These are phyloP conservation scores for Hypoxylon trugodes DNA, from an alignment of 495 filamentous ascomycete species.

Conservation along the genomic window DNA sequence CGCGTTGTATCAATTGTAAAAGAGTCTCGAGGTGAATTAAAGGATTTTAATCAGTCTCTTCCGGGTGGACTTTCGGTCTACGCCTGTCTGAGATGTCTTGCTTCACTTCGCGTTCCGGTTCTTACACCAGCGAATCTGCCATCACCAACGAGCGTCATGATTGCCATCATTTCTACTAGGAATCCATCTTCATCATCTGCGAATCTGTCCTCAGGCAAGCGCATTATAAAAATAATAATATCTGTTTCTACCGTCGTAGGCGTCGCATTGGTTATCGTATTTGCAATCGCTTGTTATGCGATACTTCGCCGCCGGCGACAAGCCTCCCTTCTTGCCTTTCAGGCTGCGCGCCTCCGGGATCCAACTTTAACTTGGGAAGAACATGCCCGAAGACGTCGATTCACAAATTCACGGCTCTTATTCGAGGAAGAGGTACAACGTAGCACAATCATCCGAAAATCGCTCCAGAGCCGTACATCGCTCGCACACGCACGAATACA, in stretches of 20 bases:
- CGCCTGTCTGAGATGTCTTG: background rate
- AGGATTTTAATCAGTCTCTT: background rate
- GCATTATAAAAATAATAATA: background rate
- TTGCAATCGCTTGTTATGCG: background rate
- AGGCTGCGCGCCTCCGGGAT: constrained; percentile 14
- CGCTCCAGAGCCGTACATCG: constrained; percentile 8
- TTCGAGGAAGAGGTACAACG: constrained; percentile 16
- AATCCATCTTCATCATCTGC: background rate
- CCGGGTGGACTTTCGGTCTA: background rate
- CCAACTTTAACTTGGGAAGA: constrained; percentile 16
- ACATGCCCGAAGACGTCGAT: constrained; percentile 1
- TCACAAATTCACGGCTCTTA: constrained; percentile 10
- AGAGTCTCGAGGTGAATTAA: background rate
- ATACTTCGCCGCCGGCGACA: constrained; percentile 4
- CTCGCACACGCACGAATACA: background rate
- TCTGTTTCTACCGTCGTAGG: background rate
- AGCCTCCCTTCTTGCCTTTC: background rate
- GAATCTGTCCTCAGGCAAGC: background rate
- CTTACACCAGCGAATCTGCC: background rate
- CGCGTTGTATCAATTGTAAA: background rate
- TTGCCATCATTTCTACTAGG: background rate
- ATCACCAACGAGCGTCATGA: constrained; percentile 10
- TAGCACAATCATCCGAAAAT: constrained; percentile 9
- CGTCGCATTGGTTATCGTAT: background rate
- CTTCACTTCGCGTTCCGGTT: too few relatives aligned